phyloP scores from a whole-genome alignment of 2,329 filamentous ascomycete species.

The Graphiopsis chlorocephala region DNA sequence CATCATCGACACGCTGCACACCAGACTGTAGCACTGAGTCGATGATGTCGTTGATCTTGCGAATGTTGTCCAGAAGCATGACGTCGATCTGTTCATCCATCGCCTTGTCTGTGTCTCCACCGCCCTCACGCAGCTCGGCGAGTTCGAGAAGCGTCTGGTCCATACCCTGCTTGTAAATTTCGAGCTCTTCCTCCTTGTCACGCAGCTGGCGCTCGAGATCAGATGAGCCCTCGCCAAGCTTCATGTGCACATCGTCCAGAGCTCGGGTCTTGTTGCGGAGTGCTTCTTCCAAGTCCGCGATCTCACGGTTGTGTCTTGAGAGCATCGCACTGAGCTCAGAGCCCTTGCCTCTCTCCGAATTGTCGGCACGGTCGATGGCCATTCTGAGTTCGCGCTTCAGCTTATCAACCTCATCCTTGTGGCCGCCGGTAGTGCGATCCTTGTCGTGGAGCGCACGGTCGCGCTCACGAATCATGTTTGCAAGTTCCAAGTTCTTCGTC shows the following conservation, averaged over 20 bases:
- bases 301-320: conserved; percentile 93
- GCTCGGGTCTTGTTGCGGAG: conserved; percentile 81
- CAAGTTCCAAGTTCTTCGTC: conserved; percentile 98
- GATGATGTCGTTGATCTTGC: conserved; percentile 96
- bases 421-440: conserved; percentile 78
- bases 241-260: conserved; percentile 77
- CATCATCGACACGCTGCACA: conserved; percentile 91
- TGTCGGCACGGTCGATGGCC: conserved; percentile 87
- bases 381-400: conserved; percentile 89
- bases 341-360: conserved; percentile 87
- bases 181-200: conserved; percentile 96
- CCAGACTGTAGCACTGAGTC: conserved; percentile 93
- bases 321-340: conserved; percentile 93
- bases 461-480: conserved; percentile 96
- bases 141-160: conserved; percentile 92
- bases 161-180: conserved; percentile 97
- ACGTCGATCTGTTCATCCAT: conserved; percentile 89
- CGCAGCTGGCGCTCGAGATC: conserved; percentile 82
- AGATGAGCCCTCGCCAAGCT: conserved; percentile 73
- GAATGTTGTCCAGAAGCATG: conserved; percentile 78
- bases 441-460: conserved; percentile 92
- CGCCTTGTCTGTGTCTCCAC: conserved; percentile 68
- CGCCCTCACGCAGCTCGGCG: conserved; percentile 70
- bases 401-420: conserved; percentile 92
- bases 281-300: conserved; percentile 93